Evolutionary conservation across 768 basidiomycete species (phyloP).

Genomic region (Trametes cinnabarina): DNA sequence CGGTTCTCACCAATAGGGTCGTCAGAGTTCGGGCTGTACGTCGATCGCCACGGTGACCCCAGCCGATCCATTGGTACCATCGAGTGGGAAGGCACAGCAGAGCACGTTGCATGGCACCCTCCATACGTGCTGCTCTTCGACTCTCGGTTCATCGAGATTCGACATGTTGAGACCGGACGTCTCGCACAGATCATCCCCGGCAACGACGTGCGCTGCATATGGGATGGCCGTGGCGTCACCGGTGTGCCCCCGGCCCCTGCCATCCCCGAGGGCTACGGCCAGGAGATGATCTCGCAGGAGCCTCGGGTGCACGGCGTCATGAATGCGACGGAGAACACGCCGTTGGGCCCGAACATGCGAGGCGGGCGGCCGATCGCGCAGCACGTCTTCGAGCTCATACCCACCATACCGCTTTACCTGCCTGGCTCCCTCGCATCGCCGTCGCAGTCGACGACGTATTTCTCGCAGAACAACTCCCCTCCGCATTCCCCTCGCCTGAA

Average conservation of each 20-base stretch:
- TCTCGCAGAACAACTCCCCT: constrained; percentile 35
- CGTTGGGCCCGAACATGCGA: constrained; percentile 39
- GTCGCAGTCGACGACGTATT: constrained; percentile 35
- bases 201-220: constrained; percentile 79
- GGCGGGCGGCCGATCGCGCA: constrained; percentile 54
- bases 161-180: constrained; percentile 77
- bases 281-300: constrained; percentile 61
- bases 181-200: constrained; percentile 82
- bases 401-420: constrained; percentile 69
- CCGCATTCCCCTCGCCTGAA: constrained; percentile 37
- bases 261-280: constrained; percentile 45
- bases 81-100: constrained; percentile 94
- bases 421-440: constrained; percentile 45
- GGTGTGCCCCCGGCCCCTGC: constrained; percentile 34
- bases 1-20: background rate
- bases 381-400: constrained; percentile 76
- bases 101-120: constrained; percentile 84
- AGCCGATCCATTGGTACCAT: constrained; percentile 68
- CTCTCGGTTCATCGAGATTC: constrained; percentile 85
- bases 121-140: constrained; percentile 90
- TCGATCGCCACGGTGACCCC: constrained; percentile 88
- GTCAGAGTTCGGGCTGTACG: constrained; percentile 87
- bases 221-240: constrained; percentile 72
- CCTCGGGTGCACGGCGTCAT: constrained; percentile 87
- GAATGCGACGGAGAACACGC: constrained; percentile 45